These are phyloP conservation scores for Effrenium voratum DNA, from an alignment of 73 alveolate species.

Conservation along the genomic window DNA sequence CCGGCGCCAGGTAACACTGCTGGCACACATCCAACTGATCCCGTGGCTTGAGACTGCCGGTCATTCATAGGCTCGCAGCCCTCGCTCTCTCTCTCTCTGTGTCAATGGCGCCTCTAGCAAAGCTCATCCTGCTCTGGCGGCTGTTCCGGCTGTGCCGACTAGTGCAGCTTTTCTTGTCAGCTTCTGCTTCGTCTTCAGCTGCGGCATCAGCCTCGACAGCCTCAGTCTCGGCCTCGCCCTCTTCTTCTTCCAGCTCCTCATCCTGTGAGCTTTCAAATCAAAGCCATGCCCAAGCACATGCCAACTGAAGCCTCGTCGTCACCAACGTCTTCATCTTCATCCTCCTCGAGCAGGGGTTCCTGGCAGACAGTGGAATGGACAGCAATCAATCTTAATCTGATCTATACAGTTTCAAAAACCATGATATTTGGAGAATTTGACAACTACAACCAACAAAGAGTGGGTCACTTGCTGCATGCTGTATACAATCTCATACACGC, in stretches of 20 bases:
- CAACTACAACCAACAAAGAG: too few species aligned
- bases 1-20: neutral
- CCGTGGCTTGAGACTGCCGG: too few species aligned
- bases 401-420: too few species aligned
- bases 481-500: too few species aligned
- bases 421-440: too few species aligned
- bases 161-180: neutral
- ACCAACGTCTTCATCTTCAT: constrained; percentile 39
- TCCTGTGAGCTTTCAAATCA: neutral
- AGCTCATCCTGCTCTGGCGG: constrained; percentile 16
- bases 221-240: neutral
- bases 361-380: too few species aligned
- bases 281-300: neutral
- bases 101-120: constrained; percentile 13
- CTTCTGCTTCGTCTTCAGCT: constrained; percentile 18
- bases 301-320: constrained; percentile 10
- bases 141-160: constrained; percentile 34
- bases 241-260: constrained; percentile 23
- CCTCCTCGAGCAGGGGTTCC: constrained; percentile 13
- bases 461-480: too few species aligned
- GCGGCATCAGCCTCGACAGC: constrained; percentile 24
- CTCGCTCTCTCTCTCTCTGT: too few species aligned
- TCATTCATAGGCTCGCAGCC: too few species aligned
- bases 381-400: too few species aligned
- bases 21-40: neutral